Percentiles rank a stretch among this genome's conserved stretches.
phyloP scores from a whole-genome alignment of 2,329 filamentous ascomycete genomes.

The Neurospora sp. region DNA sequence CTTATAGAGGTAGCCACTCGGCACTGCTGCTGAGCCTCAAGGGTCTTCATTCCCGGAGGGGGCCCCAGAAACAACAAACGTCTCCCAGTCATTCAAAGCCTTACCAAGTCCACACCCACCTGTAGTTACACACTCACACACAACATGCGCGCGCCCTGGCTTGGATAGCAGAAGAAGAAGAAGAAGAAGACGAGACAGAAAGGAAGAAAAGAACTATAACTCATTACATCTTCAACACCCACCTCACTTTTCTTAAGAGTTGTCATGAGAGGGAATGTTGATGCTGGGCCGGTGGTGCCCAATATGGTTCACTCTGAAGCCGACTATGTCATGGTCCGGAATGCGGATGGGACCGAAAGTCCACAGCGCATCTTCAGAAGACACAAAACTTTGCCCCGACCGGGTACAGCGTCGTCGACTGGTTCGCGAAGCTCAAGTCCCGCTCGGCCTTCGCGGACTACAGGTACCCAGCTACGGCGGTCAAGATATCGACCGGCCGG shows the following conservation, averaged over 20 bases:
- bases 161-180: not conserved
- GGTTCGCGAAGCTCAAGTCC: conserved; percentile 12
- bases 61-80: not conserved
- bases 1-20: not conserved
- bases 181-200: conserved; percentile 1
- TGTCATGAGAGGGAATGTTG: conserved; percentile 19
- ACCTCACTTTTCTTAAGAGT: conserved; percentile 5
- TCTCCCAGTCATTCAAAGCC: not conserved
- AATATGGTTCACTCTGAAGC: conserved; percentile 24
- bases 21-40: conserved; percentile 3
- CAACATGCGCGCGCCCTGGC: conserved; percentile 13
- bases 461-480: conserved; percentile 6
- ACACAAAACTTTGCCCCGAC: conserved; percentile 34
- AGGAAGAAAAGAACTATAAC: conserved; percentile 5
- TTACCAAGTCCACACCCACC: not conserved
- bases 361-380: conserved; percentile 34
- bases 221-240: conserved; percentile 4
- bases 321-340: conserved; percentile 20
- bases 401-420: conserved; percentile 15
- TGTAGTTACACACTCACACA: conserved; percentile 1
- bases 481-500: conserved; percentile 2
- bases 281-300: conserved; percentile 18
- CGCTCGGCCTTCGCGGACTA: conserved; percentile 3
- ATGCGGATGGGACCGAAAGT: conserved; percentile 19
- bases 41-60: not conserved